Conservation (phyloP, 139 green algal species). For the Zygnema cylindricum region DNA sequence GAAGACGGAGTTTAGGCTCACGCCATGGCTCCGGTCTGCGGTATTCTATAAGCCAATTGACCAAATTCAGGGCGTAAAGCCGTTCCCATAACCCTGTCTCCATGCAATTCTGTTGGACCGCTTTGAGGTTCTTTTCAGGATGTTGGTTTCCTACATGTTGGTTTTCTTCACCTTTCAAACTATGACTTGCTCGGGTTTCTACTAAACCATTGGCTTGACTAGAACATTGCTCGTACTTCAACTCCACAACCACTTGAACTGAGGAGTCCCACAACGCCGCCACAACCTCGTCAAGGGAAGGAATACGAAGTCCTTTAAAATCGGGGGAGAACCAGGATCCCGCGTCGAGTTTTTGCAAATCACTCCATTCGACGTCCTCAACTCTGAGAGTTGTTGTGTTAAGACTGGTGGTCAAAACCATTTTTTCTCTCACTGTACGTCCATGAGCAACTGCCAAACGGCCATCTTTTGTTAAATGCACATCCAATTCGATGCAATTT, state of each 20-base stretch:
- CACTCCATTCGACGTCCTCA: not conserved
- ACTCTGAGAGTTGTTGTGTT: not conserved
- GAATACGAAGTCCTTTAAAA: not conserved
- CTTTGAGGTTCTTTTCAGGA: not conserved
- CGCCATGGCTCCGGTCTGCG: not conserved
- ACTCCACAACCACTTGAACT: conserved; percentile 33
- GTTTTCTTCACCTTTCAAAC: not conserved
- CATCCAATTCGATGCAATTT: conserved; percentile 56
- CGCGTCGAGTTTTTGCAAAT: conserved; percentile 18
- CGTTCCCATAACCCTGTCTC: not conserved
- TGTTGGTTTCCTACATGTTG: not conserved
- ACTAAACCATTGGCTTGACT: not conserved
- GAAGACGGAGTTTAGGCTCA: not conserved
- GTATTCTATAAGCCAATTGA: conserved; percentile 6
- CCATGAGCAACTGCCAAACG: conserved; percentile 40
- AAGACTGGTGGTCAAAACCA: no score
- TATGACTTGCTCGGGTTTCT: not conserved
- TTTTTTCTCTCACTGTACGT: conserved; percentile 10
- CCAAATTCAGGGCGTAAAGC: not conserved
- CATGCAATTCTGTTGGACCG: not conserved
- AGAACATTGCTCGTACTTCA: conserved; percentile 27
- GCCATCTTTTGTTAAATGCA: conserved; percentile 47
- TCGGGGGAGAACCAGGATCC: conserved; percentile 30
- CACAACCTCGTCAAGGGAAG: conserved; percentile 16
- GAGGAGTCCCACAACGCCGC: conserved; percentile 20